phyloP scores from a whole-genome alignment of 371 early-diverging fungal species.

The Mucor racemosus region DNA sequence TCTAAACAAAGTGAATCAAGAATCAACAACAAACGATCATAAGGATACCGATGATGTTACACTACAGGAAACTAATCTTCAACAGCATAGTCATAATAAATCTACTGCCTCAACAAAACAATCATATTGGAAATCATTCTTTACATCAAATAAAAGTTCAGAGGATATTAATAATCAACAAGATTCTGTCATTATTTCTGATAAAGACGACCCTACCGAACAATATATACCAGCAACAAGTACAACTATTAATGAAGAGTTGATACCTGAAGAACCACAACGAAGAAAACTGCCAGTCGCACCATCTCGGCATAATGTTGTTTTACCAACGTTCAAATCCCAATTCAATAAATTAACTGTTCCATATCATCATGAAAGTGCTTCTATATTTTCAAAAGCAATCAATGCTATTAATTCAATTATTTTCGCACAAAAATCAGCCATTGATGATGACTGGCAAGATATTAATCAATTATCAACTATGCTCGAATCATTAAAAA shows the following conservation, averaged over 20 bases:
- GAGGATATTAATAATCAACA: neutral
- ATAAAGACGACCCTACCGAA: slow-evolving; percentile 1
- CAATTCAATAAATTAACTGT: slow-evolving; percentile 16
- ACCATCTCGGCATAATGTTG: slow-evolving; percentile 17
- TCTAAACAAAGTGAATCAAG: neutral
- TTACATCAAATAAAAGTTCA: neutral
- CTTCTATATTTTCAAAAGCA: slow-evolving; percentile 13
- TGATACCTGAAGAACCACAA: neutral
- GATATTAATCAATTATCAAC: too few relatives aligned
- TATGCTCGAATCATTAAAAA: too few relatives aligned
- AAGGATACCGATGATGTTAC: neutral
- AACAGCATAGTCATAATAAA: neutral
- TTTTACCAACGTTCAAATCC: slow-evolving; percentile 33
- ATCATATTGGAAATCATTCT: slow-evolving; percentile 23
- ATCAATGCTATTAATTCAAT: slow-evolving; percentile 20
- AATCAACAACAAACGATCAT: neutral
- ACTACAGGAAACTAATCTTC: neutral
- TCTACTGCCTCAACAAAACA: neutral
- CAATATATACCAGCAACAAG: neutral
- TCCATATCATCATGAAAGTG: neutral
- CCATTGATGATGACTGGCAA: too few relatives aligned
- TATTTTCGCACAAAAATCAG: too few relatives aligned
- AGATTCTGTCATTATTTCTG: slow-evolving; percentile 18
- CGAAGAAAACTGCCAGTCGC: neutral
- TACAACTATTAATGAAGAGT: neutral